A percentile compares a stretch with the other conserved stretches of the same genome.
Conservation (phyloP, 2,329 filamentous ascomycete species). For the Hypomyces rosellus region DNA sequence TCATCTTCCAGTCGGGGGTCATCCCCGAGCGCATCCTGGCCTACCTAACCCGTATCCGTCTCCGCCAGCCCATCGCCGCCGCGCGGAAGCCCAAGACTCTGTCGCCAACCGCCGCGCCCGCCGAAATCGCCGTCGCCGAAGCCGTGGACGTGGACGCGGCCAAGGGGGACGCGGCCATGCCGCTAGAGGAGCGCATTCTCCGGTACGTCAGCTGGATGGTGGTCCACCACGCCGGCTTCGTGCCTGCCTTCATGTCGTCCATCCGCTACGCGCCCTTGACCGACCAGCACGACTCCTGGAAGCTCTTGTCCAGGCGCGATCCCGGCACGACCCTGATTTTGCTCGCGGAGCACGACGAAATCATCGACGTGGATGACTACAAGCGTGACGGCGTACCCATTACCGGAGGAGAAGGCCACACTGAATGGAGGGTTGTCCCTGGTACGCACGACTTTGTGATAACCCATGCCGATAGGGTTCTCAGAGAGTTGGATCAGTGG, state of each 20-base stretch:
- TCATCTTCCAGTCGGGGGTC: conserved; percentile 49
- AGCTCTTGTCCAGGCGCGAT: conserved; percentile 35
- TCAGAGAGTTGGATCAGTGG: conserved; percentile 41
- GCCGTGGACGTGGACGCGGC: conserved; percentile 20
- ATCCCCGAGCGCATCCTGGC: conserved; percentile 48
- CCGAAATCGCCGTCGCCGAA: conserved; percentile 39
- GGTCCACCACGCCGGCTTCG: conserved; percentile 49
- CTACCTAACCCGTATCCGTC: conserved; percentile 40
- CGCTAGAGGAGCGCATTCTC: conserved; percentile 42
- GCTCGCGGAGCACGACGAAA: conserved; percentile 44
- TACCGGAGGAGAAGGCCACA: conserved; percentile 42
- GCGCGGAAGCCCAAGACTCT: conserved; percentile 21
- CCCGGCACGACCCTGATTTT: conserved; percentile 44
- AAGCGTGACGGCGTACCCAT: conserved; percentile 43
- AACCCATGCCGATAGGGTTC: conserved; percentile 41
- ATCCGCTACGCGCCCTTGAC: conserved; percentile 49
- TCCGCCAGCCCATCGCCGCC: conserved; percentile 45
- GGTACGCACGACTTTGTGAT: conserved; percentile 59
- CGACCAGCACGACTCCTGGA: conserved; percentile 46
- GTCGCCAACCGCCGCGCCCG: conserved; percentile 16
- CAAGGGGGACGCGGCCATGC: conserved; percentile 19
- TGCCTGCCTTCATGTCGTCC: conserved; percentile 54
- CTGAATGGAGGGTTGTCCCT: conserved; percentile 45
- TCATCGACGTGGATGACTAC: conserved; percentile 48
- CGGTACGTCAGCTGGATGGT: conserved; percentile 54